These are phyloP conservation scores for Malus orientalis DNA, from an alignment of 306 rosid species.

Conservation along the genomic window DNA sequence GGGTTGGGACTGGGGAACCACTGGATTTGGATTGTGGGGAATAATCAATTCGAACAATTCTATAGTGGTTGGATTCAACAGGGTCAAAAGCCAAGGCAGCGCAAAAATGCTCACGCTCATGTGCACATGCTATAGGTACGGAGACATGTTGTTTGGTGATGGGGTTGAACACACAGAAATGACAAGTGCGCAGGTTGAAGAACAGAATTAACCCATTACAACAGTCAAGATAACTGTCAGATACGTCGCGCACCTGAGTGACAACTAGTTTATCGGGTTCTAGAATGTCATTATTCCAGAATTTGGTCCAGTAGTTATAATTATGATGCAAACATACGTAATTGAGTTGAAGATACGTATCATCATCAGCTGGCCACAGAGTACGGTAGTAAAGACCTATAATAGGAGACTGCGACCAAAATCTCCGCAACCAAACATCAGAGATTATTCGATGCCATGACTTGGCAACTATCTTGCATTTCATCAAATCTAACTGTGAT, in stretches of 20 bases:
- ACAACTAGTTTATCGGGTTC: too few relatives aligned
- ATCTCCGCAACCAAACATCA: too few relatives aligned
- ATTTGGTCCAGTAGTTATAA: too few relatives aligned
- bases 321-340: too few relatives aligned
- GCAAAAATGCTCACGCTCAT: neutral
- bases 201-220: neutral
- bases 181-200: neutral
- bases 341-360: too few relatives aligned
- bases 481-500: neutral
- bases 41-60: neutral
- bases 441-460: too few relatives aligned
- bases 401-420: too few relatives aligned
- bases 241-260: neutral
- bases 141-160: neutral
- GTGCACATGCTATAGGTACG: neutral
- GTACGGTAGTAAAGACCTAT: too few relatives aligned
- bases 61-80: neutral
- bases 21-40: neutral
- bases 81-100: slow-evolving; percentile 4
- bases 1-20: neutral
- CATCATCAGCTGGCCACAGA: too few relatives aligned
- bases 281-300: too few relatives aligned
- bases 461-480: too few relatives aligned
- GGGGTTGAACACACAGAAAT: neutral
- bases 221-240: neutral